phyloP scores from a whole-genome alignment of 371 early-diverging fungal genomes.

The Catenaria anguillulae region DNA sequence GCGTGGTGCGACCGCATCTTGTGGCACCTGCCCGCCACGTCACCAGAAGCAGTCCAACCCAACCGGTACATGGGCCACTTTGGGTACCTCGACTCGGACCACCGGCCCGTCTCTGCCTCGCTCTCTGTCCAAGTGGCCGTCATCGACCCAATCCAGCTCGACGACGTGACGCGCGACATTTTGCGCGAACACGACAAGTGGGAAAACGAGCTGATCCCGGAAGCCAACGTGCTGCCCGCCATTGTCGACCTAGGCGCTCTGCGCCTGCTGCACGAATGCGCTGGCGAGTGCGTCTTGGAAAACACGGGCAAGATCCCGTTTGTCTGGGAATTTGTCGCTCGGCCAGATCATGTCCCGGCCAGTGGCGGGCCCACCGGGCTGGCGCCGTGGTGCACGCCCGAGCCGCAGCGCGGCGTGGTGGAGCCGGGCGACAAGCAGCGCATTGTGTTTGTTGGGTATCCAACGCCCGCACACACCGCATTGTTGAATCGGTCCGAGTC shows the following conservation, averaged over 20 bases:
- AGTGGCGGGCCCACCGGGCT: constrained; percentile 38
- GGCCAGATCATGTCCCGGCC: background rate
- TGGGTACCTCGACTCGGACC: constrained; percentile 64
- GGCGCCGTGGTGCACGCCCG: constrained; percentile 55
- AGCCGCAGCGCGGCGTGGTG: constrained; percentile 45
- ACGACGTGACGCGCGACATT: constrained; percentile 36
- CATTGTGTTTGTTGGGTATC: constrained; percentile 13
- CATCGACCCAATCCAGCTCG: constrained; percentile 38
- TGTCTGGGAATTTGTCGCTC: background rate
- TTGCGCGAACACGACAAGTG: constrained; percentile 54
- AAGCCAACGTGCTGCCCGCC: constrained; percentile 41
- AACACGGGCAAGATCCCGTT: constrained; percentile 48
- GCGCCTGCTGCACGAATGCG: constrained; percentile 38
- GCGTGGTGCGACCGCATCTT: constrained; percentile 88
- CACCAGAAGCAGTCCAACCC: constrained; percentile 16
- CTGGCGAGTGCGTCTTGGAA: constrained; percentile 36
- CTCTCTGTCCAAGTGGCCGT: constrained; percentile 36
- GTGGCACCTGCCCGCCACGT: constrained; percentile 40
- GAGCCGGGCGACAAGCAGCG: constrained; percentile 37
- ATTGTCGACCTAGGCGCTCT: constrained; percentile 62
- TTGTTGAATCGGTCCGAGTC: constrained; percentile 48
- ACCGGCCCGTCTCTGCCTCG: constrained; percentile 75
- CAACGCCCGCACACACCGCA: constrained; percentile 44
- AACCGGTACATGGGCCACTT: constrained; percentile 32
- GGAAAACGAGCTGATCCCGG: constrained; percentile 65